Conservation (phyloP, 2,329 filamentous ascomycete genomes). For the Microsporum audouinii region DNA sequence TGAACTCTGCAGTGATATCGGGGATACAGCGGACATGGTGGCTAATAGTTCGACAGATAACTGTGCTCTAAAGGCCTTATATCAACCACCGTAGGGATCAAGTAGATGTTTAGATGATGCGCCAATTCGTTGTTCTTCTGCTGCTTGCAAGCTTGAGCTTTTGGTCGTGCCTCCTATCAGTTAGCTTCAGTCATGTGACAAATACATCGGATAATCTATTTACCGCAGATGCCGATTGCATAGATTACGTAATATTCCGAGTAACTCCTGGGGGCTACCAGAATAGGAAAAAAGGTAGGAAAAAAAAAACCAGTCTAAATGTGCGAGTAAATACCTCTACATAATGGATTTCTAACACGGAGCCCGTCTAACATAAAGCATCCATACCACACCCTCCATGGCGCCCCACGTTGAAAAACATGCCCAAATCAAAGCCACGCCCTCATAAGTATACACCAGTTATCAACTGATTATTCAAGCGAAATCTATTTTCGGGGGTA, state of each 20-base stretch:
- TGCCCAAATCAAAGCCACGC: background rate
- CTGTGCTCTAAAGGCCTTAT: background rate
- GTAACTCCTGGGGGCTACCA: too few relatives aligned
- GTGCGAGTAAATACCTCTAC: background rate
- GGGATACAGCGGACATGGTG: slow-evolving; percentile 77
- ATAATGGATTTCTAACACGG: background rate
- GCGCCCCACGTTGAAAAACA: background rate
- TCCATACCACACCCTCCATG: background rate
- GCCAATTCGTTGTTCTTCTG: background rate
- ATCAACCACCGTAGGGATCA: background rate
- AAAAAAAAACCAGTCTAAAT: background rate
- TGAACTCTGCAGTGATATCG: slow-evolving; percentile 62
- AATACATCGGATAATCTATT: background rate
- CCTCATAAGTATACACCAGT: background rate
- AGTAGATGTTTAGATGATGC: background rate
- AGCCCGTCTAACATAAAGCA: background rate
- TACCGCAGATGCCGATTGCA: background rate
- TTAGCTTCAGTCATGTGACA: background rate
- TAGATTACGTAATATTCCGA: background rate
- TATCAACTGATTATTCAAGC: background rate
- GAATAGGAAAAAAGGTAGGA: background rate
- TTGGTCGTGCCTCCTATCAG: slow-evolving; percentile 1
- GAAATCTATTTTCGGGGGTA: background rate
- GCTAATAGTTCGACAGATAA: background rate
- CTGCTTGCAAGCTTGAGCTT: slow-evolving; percentile 28